Percentiles rank a stretch among this genome's conserved stretches.
Conservation (phyloP, 345 rosid genomes). For the Alliaria petiolata region DNA sequence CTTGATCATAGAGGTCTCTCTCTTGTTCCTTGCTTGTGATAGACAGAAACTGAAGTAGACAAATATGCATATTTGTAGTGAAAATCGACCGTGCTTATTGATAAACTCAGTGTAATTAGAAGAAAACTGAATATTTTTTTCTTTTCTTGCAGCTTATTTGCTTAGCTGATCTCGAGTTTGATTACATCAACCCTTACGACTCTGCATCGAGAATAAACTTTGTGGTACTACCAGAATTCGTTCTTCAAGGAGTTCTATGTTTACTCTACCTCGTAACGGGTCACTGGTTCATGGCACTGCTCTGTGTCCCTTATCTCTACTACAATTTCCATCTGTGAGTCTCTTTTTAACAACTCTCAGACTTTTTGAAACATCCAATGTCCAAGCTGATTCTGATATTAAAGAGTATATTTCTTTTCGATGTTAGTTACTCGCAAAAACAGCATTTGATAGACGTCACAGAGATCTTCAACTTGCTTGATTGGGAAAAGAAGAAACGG, state of each 20-base stretch:
- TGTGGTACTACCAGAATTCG: slow-evolving; percentile 56
- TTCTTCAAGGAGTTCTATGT: slow-evolving; percentile 48
- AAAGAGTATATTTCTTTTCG: neutral
- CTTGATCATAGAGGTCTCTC: too few species aligned
- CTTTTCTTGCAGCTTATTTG: slow-evolving; percentile 56
- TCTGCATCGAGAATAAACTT: slow-evolving; percentile 65
- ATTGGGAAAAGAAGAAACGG: slow-evolving; percentile 85
- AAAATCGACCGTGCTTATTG: too few species aligned
- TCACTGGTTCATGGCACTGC: slow-evolving; percentile 65
- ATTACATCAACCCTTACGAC: slow-evolving; percentile 75
- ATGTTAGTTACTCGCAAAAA: slow-evolving; percentile 49
- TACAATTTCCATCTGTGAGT: slow-evolving; percentile 68
- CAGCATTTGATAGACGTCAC: slow-evolving; percentile 87
- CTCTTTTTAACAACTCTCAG: too few species aligned
- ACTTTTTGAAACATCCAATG: too few species aligned
- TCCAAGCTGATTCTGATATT: neutral
- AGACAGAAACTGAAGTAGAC: too few species aligned
- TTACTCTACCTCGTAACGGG: slow-evolving; percentile 53
- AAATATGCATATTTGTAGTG: too few species aligned
- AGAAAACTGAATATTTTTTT: neutral
- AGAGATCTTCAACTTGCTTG: slow-evolving; percentile 85
- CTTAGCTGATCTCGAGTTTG: slow-evolving; percentile 76
- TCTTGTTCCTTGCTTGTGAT: too few species aligned
- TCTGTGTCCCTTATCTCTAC: slow-evolving; percentile 59
- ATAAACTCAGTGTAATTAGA: too few species aligned